These are phyloP conservation scores for Mesotaenium endlicherianum DNA, from an alignment of 139 green algal genomes.

Conservation along the genomic window DNA sequence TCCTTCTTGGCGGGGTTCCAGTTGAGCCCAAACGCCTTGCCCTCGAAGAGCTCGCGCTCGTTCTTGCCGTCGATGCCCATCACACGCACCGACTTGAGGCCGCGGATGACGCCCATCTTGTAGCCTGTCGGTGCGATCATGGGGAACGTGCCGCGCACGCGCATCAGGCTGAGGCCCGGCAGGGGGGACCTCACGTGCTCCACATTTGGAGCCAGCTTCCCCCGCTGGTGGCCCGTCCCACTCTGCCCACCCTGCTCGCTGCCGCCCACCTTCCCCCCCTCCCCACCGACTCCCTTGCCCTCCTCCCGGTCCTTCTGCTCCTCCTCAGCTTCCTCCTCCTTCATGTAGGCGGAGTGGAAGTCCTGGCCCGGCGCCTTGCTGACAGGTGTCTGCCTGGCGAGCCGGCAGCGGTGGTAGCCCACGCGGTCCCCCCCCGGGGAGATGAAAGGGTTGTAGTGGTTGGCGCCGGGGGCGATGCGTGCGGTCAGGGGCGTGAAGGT, in stretches of 20 bases:
- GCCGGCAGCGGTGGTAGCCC: slow-evolving; percentile 1
- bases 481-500: not conserved
- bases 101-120: not conserved
- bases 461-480: not conserved
- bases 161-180: not conserved
- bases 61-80: too few relatives aligned
- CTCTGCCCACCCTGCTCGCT: too few relatives aligned
- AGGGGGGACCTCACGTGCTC: not conserved
- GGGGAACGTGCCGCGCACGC: not conserved
- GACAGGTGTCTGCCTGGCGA: not conserved
- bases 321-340: not conserved
- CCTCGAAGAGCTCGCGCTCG: not conserved
- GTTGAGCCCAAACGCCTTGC: not conserved
- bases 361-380: not conserved
- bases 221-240: too few relatives aligned
- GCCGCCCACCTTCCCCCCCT: not conserved
- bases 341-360: too few relatives aligned
- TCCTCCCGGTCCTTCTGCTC: not conserved
- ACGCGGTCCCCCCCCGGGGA: not conserved
- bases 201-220: too few relatives aligned
- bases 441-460: not conserved
- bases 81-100: too few relatives aligned
- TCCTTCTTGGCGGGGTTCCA: not conserved
- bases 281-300: not conserved
- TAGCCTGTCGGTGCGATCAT: not conserved